Evolutionary conservation across 2,329 filamentous ascomycete species (phyloP).

Genomic region (Trichoderma sp.): DNA sequence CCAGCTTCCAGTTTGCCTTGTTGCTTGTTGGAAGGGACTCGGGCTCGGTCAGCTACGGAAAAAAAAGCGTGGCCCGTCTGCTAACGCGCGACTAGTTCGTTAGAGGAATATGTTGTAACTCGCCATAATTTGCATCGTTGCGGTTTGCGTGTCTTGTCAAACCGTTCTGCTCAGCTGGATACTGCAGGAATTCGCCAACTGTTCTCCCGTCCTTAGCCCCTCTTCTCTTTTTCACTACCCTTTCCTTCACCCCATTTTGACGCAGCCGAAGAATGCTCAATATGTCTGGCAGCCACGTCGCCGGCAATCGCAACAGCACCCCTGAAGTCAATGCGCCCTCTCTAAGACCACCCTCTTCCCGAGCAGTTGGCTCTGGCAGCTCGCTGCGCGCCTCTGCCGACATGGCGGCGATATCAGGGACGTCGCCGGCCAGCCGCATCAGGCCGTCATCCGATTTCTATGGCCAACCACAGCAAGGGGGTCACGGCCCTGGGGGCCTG

Average conservation of each 20-base stretch:
- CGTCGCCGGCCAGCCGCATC: slow-evolving; percentile 72
- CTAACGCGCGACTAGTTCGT: slow-evolving; percentile 26
- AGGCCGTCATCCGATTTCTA: slow-evolving; percentile 95
- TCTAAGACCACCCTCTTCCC: slow-evolving; percentile 77
- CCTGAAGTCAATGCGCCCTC: slow-evolving; percentile 84
- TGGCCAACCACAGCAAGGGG: slow-evolving; percentile 68
- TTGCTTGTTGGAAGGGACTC: background rate
- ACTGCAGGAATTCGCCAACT: slow-evolving; percentile 65
- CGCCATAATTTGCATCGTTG: slow-evolving; percentile 23
- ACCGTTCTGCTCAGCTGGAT: slow-evolving; percentile 80
- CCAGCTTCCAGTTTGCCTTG: background rate
- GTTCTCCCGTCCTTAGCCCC: slow-evolving; percentile 27
- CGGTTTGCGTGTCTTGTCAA: slow-evolving; percentile 32
- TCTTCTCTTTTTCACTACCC: slow-evolving; percentile 5
- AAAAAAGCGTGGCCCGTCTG: slow-evolving; percentile 8
- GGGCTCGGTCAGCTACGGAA: background rate
- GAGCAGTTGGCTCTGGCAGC: slow-evolving; percentile 73
- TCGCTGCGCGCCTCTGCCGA: slow-evolving; percentile 94
- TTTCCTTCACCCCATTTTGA: slow-evolving; percentile 17
- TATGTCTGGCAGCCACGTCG: slow-evolving; percentile 66
- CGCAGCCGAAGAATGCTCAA: slow-evolving; percentile 46
- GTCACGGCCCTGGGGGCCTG: slow-evolving; percentile 62
- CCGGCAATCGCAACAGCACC: slow-evolving; percentile 92
- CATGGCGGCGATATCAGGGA: slow-evolving; percentile 74
- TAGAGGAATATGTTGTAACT: slow-evolving; percentile 35